These are phyloP conservation scores for Agaricus subrufescens DNA, from an alignment of 768 basidiomycete species.

Conservation along the genomic window DNA sequence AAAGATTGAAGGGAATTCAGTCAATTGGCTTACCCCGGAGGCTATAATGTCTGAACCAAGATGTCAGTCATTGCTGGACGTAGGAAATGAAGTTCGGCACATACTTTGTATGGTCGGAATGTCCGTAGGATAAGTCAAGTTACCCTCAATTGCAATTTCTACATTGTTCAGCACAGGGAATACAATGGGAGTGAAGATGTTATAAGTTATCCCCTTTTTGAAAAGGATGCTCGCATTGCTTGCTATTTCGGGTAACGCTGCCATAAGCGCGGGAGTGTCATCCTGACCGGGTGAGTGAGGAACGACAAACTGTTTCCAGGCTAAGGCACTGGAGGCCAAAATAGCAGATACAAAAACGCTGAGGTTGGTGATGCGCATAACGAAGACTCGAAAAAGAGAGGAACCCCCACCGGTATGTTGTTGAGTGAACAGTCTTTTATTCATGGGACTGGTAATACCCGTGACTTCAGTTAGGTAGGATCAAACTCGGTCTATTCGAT, in stretches of 20 bases:
- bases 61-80: not conserved
- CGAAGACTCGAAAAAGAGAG: not conserved
- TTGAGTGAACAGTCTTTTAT: not conserved
- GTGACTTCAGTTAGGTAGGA: not conserved
- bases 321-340: constrained; percentile 15
- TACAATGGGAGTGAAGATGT: constrained; percentile 50
- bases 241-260: constrained; percentile 36
- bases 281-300: constrained; percentile 43
- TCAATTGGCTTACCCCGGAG: constrained; percentile 31
- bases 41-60: constrained; percentile 33
- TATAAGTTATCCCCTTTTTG: too few relatives aligned
- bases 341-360: not conserved
- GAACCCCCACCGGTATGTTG: not conserved
- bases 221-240: constrained; percentile 39
- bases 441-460: constrained; percentile 1
- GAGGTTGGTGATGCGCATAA: not conserved
- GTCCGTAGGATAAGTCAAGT: constrained; percentile 49
- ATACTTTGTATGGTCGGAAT: constrained; percentile 47
- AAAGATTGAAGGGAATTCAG: not conserved
- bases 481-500: not conserved
- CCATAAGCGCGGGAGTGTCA: constrained; percentile 44
- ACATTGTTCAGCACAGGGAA: constrained; percentile 54
- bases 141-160: constrained; percentile 52
- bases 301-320: constrained; percentile 48
- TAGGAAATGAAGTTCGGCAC: not conserved